Evolutionary conservation across 1,139 yeast species (phyloP).

Genomic region (Saccharomyces hybrid): DNA sequence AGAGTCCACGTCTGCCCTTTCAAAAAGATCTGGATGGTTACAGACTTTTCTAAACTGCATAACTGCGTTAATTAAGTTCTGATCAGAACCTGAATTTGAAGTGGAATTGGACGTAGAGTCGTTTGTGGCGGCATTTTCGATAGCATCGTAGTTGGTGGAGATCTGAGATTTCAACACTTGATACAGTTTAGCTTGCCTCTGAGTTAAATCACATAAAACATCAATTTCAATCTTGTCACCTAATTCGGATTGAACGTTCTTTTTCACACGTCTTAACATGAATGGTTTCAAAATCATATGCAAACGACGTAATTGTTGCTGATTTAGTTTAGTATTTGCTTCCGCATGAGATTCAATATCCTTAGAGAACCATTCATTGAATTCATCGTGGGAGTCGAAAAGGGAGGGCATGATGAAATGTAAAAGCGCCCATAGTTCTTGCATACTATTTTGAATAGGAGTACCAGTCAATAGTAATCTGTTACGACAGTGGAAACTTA

Average conservation of each 20-base stretch:
- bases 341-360: constrained; percentile 98
- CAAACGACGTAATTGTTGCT: constrained; percentile 82
- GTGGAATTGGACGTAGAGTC: constrained; percentile 26
- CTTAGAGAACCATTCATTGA: constrained; percentile 97
- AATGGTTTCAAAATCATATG: constrained; percentile 96
- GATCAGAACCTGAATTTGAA: constrained; percentile 35
- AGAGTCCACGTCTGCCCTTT: constrained; percentile 87
- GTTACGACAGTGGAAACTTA: constrained; percentile 89
- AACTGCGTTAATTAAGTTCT: constrained; percentile 84
- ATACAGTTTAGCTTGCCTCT: constrained; percentile 79
- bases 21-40: constrained; percentile 96
- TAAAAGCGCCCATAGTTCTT: constrained; percentile 94
- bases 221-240: constrained; percentile 97
- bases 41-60: constrained; percentile 99
- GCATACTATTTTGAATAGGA: constrained; percentile 98
- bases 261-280: constrained; percentile 95
- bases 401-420: constrained; percentile 98
- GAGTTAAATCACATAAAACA: constrained; percentile 84
- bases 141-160: constrained; percentile 68
- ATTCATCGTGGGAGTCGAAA: constrained; percentile 96
- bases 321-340: constrained; percentile 84
- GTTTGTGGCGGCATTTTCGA: constrained; percentile 54
- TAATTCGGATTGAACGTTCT: constrained; percentile 93
- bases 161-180: constrained; percentile 86
- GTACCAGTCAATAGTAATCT: constrained; percentile 92